Evolutionary conservation across 2,329 filamentous ascomycete genomes (phyloP).

Genomic region (Xenoacremonium recifei): DNA sequence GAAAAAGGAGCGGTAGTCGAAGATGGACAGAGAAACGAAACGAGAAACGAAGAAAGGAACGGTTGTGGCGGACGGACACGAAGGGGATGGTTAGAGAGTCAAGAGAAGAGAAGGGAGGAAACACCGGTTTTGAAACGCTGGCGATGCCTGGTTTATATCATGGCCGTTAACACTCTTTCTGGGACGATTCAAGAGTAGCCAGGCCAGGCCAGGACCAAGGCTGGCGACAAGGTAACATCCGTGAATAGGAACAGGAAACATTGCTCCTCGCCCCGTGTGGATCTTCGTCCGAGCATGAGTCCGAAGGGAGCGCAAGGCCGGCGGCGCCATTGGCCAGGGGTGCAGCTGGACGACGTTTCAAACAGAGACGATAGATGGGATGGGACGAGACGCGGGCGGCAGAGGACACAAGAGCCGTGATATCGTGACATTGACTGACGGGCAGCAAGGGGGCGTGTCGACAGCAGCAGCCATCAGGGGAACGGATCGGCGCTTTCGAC

Average conservation of each 20-base stretch:
- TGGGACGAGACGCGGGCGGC: not conserved
- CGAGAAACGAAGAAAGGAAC: slow-evolving; percentile 7
- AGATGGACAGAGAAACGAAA: slow-evolving; percentile 9
- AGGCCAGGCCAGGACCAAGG: too few relatives aligned
- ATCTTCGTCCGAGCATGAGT: not conserved
- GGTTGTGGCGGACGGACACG: not conserved
- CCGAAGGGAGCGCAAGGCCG: not conserved
- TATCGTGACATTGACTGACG: too few relatives aligned
- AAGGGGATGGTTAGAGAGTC: slow-evolving; percentile 2
- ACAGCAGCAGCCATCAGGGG: too few relatives aligned
- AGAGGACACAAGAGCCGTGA: too few relatives aligned
- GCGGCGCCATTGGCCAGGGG: not conserved
- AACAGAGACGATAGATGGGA: not conserved
- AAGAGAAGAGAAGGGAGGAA: slow-evolving; percentile 4
- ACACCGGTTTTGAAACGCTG: slow-evolving; percentile 7
- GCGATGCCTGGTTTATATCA: slow-evolving; percentile 16
- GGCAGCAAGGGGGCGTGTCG: too few relatives aligned
- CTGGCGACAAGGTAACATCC: not conserved
- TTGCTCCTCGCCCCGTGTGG: slow-evolving; percentile 1
- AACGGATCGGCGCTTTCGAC: too few relatives aligned
- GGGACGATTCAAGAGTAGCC: too few relatives aligned
- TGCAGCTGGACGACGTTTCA: not conserved
- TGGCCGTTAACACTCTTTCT: too few relatives aligned
- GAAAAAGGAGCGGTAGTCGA: slow-evolving; percentile 2
- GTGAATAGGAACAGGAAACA: too few relatives aligned